Evolutionary conservation across 1,284 basidiomycete species (phyloP).

Genomic region (Heliocybe sulcata): DNA sequence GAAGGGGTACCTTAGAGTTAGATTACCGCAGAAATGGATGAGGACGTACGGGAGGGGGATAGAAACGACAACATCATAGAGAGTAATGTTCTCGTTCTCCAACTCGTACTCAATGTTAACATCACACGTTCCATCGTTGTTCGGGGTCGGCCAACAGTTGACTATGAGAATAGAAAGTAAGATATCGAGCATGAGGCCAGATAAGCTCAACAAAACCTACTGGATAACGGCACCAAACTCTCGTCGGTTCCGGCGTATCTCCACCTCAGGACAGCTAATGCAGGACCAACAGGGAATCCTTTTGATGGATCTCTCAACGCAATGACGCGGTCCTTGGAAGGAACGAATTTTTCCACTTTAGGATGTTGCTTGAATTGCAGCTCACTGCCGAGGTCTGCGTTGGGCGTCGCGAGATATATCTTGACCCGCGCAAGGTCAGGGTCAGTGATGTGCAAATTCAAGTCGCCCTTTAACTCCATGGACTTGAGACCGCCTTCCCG

Average conservation of each 20-base stretch:
- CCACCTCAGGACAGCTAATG: slow-evolving; percentile 90
- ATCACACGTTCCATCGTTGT: slow-evolving; percentile 85
- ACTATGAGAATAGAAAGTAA: slow-evolving; percentile 37
- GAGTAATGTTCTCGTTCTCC: slow-evolving; percentile 72
- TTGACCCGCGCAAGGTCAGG: slow-evolving; percentile 71
- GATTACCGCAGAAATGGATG: slow-evolving; percentile 4
- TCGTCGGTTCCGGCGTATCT: slow-evolving; percentile 89
- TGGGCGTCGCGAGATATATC: slow-evolving; percentile 56
- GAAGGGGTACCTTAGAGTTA: slow-evolving; percentile 2
- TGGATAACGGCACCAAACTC: slow-evolving; percentile 83
- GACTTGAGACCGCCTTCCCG: slow-evolving; percentile 89
- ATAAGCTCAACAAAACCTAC: slow-evolving; percentile 41
- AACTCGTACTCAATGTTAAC: slow-evolving; percentile 98
- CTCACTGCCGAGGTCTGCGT: slow-evolving; percentile 60
- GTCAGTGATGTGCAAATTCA: slow-evolving; percentile 88
- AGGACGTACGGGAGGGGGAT: slow-evolving; percentile 82
- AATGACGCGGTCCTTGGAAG: slow-evolving; percentile 64
- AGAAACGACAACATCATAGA: slow-evolving; percentile 84
- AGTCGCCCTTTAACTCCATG: slow-evolving; percentile 90
- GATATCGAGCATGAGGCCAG: slow-evolving; percentile 4
- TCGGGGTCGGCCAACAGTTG: slow-evolving; percentile 94
- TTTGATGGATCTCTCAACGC: slow-evolving; percentile 80
- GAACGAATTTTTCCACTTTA: slow-evolving; percentile 83
- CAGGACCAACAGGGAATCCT: slow-evolving; percentile 85
- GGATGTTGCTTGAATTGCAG: slow-evolving; percentile 97